Conservation (phyloP, 192 early-diverging fungal species). For the Obelidium mucronatum region DNA sequence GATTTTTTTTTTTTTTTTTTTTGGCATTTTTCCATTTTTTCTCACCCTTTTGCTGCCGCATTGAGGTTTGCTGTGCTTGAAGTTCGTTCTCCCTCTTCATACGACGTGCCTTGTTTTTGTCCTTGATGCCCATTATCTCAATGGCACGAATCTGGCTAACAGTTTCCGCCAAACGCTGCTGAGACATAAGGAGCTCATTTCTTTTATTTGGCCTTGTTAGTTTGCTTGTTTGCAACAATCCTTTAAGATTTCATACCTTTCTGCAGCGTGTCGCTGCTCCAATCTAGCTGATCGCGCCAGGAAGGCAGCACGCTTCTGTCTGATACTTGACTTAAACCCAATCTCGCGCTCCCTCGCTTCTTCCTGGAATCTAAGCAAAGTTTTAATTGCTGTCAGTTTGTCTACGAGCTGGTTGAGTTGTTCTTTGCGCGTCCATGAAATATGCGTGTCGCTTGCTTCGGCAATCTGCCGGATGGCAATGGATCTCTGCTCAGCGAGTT, state of each 20-base stretch:
- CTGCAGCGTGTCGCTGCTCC: constrained; percentile 34
- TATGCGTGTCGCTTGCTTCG: constrained; percentile 31
- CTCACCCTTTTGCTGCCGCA: constrained; percentile 42
- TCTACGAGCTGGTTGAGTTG: constrained; percentile 33
- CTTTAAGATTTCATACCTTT: constrained; percentile 23
- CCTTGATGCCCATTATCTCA: constrained; percentile 38
- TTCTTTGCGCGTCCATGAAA: constrained; percentile 8
- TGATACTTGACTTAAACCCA: constrained; percentile 24
- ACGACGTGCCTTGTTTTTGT: constrained; percentile 30
- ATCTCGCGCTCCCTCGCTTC: constrained; percentile 35
- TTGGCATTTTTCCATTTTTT: too few species aligned
- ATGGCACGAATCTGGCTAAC: constrained; percentile 35
- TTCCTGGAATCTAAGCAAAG: constrained; percentile 32
- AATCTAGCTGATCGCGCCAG: constrained; percentile 21
- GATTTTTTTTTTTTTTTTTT: too few species aligned
- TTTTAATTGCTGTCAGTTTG: constrained; percentile 33
- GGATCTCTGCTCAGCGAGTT: constrained; percentile 26
- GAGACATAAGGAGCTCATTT: constrained; percentile 32
- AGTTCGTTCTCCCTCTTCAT: constrained; percentile 41
- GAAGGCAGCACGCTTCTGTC: constrained; percentile 38
- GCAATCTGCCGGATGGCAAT: constrained; percentile 19
- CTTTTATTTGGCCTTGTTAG: background rate
- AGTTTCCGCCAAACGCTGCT: constrained; percentile 31
- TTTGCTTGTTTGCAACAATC: background rate
- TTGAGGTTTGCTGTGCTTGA: constrained; percentile 22